Evolutionary conservation across 768 basidiomycete genomes (phyloP), one percentile per base, ranked within the genome.

Genomic region (Boletales sp.): DNA sequence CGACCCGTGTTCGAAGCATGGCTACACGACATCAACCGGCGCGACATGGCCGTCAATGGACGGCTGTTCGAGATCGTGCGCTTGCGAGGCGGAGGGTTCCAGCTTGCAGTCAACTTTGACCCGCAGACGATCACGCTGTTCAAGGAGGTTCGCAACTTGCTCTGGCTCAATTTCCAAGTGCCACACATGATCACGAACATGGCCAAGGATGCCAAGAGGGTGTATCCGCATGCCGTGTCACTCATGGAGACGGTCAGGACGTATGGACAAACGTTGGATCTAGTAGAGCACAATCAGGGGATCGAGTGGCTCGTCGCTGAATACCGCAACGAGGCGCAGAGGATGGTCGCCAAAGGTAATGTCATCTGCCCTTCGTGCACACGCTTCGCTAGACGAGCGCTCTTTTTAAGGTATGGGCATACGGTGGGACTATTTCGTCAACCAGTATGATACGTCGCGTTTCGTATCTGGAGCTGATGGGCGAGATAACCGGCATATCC

Each of bases 171-270:
- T 53, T 98, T 95, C 72, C 86, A 88, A 63, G 94, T 98, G 2
- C 95, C 94, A 19, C 93, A 97, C 72, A 84, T 88, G 46, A 92
- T 90, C 55, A 87, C 86, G 59, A 96, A 94, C 66, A 88, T 96
- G 82, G 96, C 96, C 33, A 99, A 97, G 74, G 95, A 99, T 59
- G 96, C 96, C 53, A 97, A 96, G 76, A 75, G 93, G 58, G 94
- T 98, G 53, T 99, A 99, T 66, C 94, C 94, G 0, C 94, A 97
- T 74, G 96, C 96, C 3, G 95, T 98, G 57, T 93, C 90, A 62
- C 70, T 93, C 68, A 98, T 98, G 95, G 96, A 99, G 75, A 95
- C 94, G 0, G 93, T 98, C n/a, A 76, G 94, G 66, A 97, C 93
- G 28, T 98, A 99, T 70, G 88, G 89, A 17, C 96, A 99, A 73